These are phyloP conservation scores for Mortierella alpina DNA, from an alignment of 192 early-diverging fungal genomes.

Conservation along the genomic window DNA sequence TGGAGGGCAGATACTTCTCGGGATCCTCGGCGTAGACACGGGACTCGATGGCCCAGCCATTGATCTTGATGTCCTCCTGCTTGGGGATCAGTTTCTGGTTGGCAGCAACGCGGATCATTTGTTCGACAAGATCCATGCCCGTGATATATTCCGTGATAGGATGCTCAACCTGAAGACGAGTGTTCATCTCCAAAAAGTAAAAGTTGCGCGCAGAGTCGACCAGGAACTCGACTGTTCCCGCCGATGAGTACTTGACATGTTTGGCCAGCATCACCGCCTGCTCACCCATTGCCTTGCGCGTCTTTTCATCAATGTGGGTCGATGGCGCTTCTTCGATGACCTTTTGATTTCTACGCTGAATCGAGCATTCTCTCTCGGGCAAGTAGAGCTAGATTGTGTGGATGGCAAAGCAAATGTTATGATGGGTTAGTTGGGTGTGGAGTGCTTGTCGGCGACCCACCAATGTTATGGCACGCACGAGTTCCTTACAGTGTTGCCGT, in stretches of 20 bases:
- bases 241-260: conserved; percentile 79
- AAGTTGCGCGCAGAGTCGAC: conserved; percentile 79
- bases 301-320: conserved; percentile 69
- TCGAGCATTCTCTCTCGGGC: conserved; percentile 91
- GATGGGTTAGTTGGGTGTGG: neutral
- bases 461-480: no score
- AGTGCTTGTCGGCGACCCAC: neutral
- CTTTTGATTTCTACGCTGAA: conserved; percentile 86
- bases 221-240: conserved; percentile 84
- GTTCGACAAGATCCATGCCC: conserved; percentile 91
- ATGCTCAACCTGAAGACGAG: conserved; percentile 84
- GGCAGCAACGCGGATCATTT: conserved; percentile 94
- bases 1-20: conserved; percentile 91
- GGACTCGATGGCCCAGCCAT: conserved; percentile 95
- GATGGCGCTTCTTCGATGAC: conserved; percentile 90
- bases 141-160: conserved; percentile 86
- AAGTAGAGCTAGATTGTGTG: conserved; percentile 68
- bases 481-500: conserved; percentile 67
- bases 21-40: conserved; percentile 98
- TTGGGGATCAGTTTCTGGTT: conserved; percentile 74
- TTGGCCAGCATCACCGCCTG: conserved; percentile 81
- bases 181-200: conserved; percentile 88
- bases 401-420: neutral
- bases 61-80: conserved; percentile 81
- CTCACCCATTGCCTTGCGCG: conserved; percentile 79